Base-by-base conservation (phyloP, 305 asterid species). In the Solanum hybrid region DNA sequence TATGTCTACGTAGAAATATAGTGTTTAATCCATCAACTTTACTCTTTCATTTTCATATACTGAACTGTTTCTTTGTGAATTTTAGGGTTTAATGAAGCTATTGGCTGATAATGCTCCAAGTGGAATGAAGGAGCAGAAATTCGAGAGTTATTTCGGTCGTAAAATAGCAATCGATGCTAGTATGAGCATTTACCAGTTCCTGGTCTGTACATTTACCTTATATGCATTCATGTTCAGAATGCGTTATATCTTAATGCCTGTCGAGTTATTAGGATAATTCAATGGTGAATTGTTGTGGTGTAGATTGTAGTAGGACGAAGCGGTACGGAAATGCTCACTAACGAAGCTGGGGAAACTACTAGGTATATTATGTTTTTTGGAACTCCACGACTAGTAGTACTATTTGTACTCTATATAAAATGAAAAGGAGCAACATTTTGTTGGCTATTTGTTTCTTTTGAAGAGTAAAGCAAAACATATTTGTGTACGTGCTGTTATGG, bases 121-220 rank as follows among this genome's bases (percentile, higher is more conserved):
- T 90, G 93, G 98, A 78, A 94, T 96, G 98, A 96, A 95, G 79
- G 99, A 95, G 94, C 98, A 96, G 93, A 97, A 96, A 92, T 97
- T 97, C 71, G 98, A 97, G 89, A 96, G 98, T 93, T 97, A 94
- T 91, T 96, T 95, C 51, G 99, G 99, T 79, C 97, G 99, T 10
- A 96, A 97, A 92, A 96, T 97, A 37, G 99, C 99, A 40, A 92
- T 97, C 88, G 99, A 97, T 79, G 99, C 99, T 89, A 97, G 99
- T 95, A 96, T 96, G 99, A 96, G 98, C 97, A 97, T 97, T 91
- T 96, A 97, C 79, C 99, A 97, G 85, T 97, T 97, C 92, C 98
- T 96, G 89, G 99, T 97, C 46, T 32, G 94, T 91, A 56, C 32
- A 72, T 20, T 75, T 85, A 79, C 51, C 56, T 73, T 46, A 14